Conservation (phyloP, 2,329 filamentous ascomycete species). For the Scytalidium lignicola region DNA sequence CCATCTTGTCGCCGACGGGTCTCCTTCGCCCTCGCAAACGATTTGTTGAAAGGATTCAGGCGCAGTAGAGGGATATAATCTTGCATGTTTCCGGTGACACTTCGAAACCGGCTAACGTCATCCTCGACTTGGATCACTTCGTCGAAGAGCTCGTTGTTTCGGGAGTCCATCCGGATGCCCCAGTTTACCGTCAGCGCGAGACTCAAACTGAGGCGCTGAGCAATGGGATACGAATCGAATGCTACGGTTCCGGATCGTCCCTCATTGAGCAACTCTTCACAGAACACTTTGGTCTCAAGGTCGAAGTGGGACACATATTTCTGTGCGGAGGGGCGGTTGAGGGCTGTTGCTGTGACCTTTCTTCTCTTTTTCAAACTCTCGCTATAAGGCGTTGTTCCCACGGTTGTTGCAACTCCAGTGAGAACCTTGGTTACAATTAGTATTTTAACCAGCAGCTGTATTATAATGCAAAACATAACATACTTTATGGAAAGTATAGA, state of each 20-base stretch:
- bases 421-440: constrained; percentile 39
- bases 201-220: constrained; percentile 57
- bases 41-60: constrained; percentile 53
- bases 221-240: constrained; percentile 47
- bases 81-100: constrained; percentile 55
- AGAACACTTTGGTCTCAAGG: constrained; percentile 56
- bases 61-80: constrained; percentile 55
- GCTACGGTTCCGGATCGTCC: constrained; percentile 48
- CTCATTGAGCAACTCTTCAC: constrained; percentile 54
- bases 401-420: constrained; percentile 61
- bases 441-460: background rate
- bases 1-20: constrained; percentile 54
- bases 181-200: constrained; percentile 59
- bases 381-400: constrained; percentile 62
- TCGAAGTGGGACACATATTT: constrained; percentile 60
- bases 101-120: constrained; percentile 51
- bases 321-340: constrained; percentile 61
- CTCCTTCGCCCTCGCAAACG: constrained; percentile 51
- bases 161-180: constrained; percentile 53
- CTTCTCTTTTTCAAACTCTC: constrained; percentile 59
- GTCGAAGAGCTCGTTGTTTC: constrained; percentile 50
- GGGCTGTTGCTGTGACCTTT: constrained; percentile 59
- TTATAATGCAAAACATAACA: constrained; percentile 2
- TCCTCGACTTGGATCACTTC: constrained; percentile 59
- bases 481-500: constrained; percentile 56